A percentile compares a stretch with the other conserved stretches of the same genome.
Evolutionary conservation across 1,284 basidiomycete species (phyloP).

Genomic region (Stygiomarasmius scandens): DNA sequence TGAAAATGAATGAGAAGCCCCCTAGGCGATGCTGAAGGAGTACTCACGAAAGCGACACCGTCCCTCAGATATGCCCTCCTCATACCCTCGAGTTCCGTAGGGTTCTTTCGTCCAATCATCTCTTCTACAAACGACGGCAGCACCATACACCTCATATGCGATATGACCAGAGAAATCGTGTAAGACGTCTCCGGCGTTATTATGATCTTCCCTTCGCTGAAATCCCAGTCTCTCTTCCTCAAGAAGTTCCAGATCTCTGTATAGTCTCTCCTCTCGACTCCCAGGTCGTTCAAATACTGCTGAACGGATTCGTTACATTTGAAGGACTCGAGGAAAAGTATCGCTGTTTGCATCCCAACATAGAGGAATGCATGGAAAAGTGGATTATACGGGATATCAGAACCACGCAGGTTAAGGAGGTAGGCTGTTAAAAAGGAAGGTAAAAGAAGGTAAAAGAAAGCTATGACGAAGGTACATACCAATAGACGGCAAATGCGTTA

Average conservation of each 20-base stretch:
- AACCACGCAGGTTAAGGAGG: constrained; percentile 82
- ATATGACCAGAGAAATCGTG: constrained; percentile 79
- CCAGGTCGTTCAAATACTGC: constrained; percentile 61
- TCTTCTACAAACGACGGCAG: constrained; percentile 70
- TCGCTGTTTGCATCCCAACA: constrained; percentile 59
- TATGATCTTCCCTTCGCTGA: constrained; percentile 76
- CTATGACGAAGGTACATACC: constrained; percentile 43
- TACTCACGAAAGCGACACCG: constrained; percentile 83
- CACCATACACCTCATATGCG: constrained; percentile 75
- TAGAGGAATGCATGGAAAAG: constrained; percentile 87
- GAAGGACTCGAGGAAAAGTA: constrained; percentile 70
- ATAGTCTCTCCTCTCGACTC: constrained; percentile 67
- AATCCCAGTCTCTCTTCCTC: constrained; percentile 64
- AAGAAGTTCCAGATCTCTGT: constrained; percentile 83
- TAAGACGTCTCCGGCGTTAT: constrained; percentile 74
- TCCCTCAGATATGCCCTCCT: constrained; percentile 87
- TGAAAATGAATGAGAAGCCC: constrained; percentile 22
- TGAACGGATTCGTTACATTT: constrained; percentile 61
- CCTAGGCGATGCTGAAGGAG: constrained; percentile 2
- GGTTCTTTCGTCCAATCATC: constrained; percentile 89
- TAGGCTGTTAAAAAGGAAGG: constrained; percentile 61
- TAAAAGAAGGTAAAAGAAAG: neutral
- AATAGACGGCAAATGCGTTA: constrained; percentile 64
- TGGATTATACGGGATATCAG: constrained; percentile 86
- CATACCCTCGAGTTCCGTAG: constrained; percentile 84